These are phyloP conservation scores for Paraconiothyrium sp. DNA, from an alignment of 2,329 filamentous ascomycete genomes.

Conservation along the genomic window DNA sequence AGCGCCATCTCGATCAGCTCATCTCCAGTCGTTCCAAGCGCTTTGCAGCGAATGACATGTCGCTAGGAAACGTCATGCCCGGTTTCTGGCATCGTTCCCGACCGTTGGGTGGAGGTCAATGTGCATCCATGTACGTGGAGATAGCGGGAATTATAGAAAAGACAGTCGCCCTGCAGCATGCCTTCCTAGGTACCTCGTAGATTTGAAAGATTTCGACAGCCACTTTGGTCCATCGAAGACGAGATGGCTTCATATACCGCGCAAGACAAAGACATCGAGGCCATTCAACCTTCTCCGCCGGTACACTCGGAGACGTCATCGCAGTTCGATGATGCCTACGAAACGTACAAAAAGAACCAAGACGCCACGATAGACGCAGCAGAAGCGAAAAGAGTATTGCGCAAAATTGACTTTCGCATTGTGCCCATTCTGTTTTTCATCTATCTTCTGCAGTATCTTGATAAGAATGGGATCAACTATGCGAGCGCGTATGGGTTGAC, in stretches of 20 bases:
- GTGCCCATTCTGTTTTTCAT: slow-evolving; percentile 46
- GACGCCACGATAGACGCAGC: slow-evolving; percentile 28
- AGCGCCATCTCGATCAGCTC: background rate
- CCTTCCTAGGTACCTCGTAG: background rate
- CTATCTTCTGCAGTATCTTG: slow-evolving; percentile 54
- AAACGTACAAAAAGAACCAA: slow-evolving; percentile 41
- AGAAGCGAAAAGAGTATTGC: slow-evolving; percentile 41
- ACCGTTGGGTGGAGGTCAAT: background rate
- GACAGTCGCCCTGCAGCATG: background rate
- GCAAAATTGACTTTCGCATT: slow-evolving; percentile 42
- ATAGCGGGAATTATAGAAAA: slow-evolving; percentile 10
- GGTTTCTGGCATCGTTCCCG: background rate
- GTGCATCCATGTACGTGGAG: background rate
- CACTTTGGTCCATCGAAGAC: background rate
- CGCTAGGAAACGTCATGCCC: background rate
- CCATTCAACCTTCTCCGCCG: slow-evolving; percentile 28
- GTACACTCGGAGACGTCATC: slow-evolving; percentile 34
- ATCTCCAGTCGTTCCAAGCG: background rate
- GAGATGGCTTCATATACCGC: slow-evolving; percentile 23
- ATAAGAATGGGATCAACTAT: slow-evolving; percentile 62
- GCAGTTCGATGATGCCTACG: slow-evolving; percentile 43
- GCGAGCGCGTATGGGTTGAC: slow-evolving; percentile 61
- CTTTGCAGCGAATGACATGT: background rate
- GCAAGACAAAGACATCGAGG: slow-evolving; percentile 28
- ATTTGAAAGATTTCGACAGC: background rate